Base-by-base conservation (phyloP, 176 grass and related monocot species). In the Eragrostis nindensis region DNA sequence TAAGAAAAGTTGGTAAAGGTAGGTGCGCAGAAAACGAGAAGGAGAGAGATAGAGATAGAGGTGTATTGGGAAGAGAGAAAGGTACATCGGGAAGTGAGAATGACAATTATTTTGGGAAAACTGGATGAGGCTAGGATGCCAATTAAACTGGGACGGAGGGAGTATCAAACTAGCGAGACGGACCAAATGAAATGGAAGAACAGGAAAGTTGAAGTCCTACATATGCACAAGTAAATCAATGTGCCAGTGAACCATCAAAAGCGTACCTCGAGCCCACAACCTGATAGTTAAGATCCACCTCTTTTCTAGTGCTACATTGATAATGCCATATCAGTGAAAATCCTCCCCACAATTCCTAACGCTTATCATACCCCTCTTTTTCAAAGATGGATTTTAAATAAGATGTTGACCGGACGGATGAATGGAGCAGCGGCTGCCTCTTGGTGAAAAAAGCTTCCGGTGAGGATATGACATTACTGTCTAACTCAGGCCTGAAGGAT, bases 361-460 rank as follows among this genome's bases (percentile, higher is more conserved):
- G 25, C 9, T 25, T 13, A 15, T 12, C 19, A 42, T 32, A 55
- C 48, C 25, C 71, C 62, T 75, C 24, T 1, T 19, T 66, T 64
- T 75, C 81, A 68, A 68, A 67, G 22, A 75, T 45, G 32, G 61
- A 42, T 43, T 83, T 39, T 7, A 74, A 48, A 30, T 75, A 75
- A 32, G 81, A 56, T 46, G 62, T 76, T 48, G 56, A 75, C 4
- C 24, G 38, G 66, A 83, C 40, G 18, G 81, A 76, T 22, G 71
- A 66, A 68, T 75, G 64, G 11, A 83, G 24, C 54, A 67, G 3
- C 7, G 81, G 81, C 71, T 57, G 71, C 81, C 62, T 56, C 50
- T 83, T 83, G 39, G 71, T 68, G 82, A 76, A 76, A 62, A 76
- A 76, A 76, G 82, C 73, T 84, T 84, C 68, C 5, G 73, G 63